phyloP scores from a whole-genome alignment of 2,329 filamentous ascomycete species.

The Leptodontidium sp. region DNA sequence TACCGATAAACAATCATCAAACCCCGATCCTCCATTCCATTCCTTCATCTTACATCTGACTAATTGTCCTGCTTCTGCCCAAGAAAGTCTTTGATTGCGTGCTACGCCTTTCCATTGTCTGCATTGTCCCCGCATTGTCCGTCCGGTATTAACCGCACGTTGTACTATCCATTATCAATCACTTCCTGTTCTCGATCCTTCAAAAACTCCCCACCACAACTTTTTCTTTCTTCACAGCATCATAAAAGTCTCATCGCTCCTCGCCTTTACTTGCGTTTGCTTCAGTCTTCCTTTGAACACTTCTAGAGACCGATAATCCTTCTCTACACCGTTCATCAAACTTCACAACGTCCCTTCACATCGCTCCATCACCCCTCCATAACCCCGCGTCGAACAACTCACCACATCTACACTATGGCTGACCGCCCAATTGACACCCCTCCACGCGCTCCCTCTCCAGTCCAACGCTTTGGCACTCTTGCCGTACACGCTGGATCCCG shows the following conservation, averaged over 20 bases:
- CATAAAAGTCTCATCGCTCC: neutral
- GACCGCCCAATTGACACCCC: slow-evolving; percentile 74
- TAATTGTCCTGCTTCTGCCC: neutral
- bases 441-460: slow-evolving; percentile 74
- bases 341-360: neutral
- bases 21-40: neutral
- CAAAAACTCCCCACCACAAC: slow-evolving; percentile 1
- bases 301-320: neutral
- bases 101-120: neutral
- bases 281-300: neutral
- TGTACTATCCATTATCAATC: slow-evolving; percentile 5
- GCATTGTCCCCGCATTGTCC: too few species aligned
- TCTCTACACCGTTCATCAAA: neutral
- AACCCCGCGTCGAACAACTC: slow-evolving; percentile 13
- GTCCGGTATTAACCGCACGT: neutral
- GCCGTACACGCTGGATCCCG: slow-evolving; percentile 94
- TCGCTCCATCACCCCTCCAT: neutral
- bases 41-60: neutral
- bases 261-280: neutral
- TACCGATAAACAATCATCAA: too few species aligned
- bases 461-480: slow-evolving; percentile 87
- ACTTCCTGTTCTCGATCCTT: slow-evolving; percentile 9
- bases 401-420: slow-evolving; percentile 36
- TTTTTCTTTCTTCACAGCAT: neutral
- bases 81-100: neutral